phyloP scores from a whole-genome alignment of 768 basidiomycete genomes.

The Gloeopeniophorella convolvens region DNA sequence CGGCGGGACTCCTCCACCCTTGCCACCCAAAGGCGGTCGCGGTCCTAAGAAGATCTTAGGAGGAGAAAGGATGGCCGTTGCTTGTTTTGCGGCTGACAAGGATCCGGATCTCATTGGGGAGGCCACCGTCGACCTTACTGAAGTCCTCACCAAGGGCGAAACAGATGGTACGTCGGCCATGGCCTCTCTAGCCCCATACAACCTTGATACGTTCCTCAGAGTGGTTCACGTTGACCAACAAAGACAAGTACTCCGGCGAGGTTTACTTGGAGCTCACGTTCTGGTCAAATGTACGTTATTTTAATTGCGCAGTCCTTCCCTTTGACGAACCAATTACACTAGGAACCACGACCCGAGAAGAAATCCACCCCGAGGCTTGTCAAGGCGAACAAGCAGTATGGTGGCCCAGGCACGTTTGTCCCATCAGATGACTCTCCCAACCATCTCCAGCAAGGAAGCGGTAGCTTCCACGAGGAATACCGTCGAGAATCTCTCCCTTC shows the following conservation, averaged over 20 bases:
- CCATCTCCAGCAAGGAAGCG: slow-evolving; percentile 26
- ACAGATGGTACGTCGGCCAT: slow-evolving; percentile 70
- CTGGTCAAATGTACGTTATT: slow-evolving; percentile 77
- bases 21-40: slow-evolving; percentile 53
- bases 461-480: slow-evolving; percentile 33
- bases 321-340: slow-evolving; percentile 6
- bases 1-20: slow-evolving; percentile 48
- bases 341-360: slow-evolving; percentile 80
- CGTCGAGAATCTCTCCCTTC: slow-evolving; percentile 52
- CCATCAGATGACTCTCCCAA: slow-evolving; percentile 30
- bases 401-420: slow-evolving; percentile 71
- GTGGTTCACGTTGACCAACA: slow-evolving; percentile 88
- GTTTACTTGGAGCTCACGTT: slow-evolving; percentile 96
- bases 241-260: slow-evolving; percentile 92
- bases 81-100: slow-evolving; percentile 92
- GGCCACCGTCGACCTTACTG: slow-evolving; percentile 76
- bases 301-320: background rate
- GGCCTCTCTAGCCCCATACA: background rate
- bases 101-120: slow-evolving; percentile 98
- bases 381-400: slow-evolving; percentile 56
- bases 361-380: slow-evolving; percentile 45
- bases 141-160: slow-evolving; percentile 90
- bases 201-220: slow-evolving; percentile 43
- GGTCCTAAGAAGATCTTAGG: slow-evolving; percentile 52
- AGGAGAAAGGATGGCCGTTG: slow-evolving; percentile 67